A percentile compares a stretch with the other conserved stretches of the same genome.
Evolutionary conservation across 345 rosid genomes (phyloP).

Genomic region (Balakata baccata): DNA sequence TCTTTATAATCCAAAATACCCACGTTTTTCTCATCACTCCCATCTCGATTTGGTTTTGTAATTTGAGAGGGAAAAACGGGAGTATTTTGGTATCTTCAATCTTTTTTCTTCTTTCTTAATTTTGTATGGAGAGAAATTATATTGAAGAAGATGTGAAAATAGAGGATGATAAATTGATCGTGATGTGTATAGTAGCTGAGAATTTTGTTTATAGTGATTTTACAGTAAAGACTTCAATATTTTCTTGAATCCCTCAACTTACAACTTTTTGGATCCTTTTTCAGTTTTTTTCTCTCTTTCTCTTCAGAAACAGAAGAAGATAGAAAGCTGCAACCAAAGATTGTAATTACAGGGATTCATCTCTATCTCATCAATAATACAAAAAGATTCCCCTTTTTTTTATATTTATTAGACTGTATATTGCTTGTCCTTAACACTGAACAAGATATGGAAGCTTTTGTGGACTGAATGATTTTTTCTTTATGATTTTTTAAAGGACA

Average conservation of each 20-base stretch:
- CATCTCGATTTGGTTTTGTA: conserved; percentile 7
- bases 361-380: conserved; percentile 6
- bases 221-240: background rate
- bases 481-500: background rate
- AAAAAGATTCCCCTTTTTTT: background rate
- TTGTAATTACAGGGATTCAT: conserved; percentile 24
- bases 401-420: background rate
- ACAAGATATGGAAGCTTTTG: background rate
- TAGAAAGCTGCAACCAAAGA: background rate
- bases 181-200: conserved; percentile 21
- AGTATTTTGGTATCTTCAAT: conserved; percentile 47
- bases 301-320: background rate
- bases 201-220: conserved; percentile 9
- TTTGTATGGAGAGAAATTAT: background rate
- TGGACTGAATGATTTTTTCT: too few relatives aligned
- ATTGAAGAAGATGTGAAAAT: background rate
- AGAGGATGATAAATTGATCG: background rate
- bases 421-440: background rate
- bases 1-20: conserved; percentile 52
- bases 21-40: conserved; percentile 44
- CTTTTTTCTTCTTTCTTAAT: background rate
- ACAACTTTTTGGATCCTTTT: background rate
- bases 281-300: background rate
- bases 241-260: conserved; percentile 6
- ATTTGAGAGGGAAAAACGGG: conserved; percentile 45